These are phyloP conservation scores for Coemansia javaensis DNA, from an alignment of 192 early-diverging fungal genomes.

Conservation along the genomic window DNA sequence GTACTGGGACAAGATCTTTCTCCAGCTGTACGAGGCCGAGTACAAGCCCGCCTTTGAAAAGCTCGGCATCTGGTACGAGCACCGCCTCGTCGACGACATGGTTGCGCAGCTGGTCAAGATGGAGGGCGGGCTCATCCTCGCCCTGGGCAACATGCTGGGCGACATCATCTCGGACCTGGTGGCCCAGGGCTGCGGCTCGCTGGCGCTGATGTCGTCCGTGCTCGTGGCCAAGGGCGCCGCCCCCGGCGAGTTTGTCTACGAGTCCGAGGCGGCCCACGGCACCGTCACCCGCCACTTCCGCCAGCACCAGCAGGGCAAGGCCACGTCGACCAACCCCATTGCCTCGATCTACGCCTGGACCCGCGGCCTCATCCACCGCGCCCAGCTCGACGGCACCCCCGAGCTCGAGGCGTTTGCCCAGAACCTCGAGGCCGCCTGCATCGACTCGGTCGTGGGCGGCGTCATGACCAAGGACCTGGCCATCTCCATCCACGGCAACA, in stretches of 20 bases:
- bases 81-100: slow-evolving; percentile 98
- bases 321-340: slow-evolving; percentile 95
- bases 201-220: slow-evolving; percentile 96
- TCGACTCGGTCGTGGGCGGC: slow-evolving; percentile 77
- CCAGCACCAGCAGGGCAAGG: slow-evolving; percentile 92
- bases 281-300: slow-evolving; percentile 93
- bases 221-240: slow-evolving; percentile 88
- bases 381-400: slow-evolving; percentile 82
- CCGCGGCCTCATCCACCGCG: slow-evolving; percentile 89
- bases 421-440: slow-evolving; percentile 81
- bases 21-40: slow-evolving; percentile 77
- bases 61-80: slow-evolving; percentile 94
- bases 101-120: slow-evolving; percentile 97
- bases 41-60: slow-evolving; percentile 80
- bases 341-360: slow-evolving; percentile 96
- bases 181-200: slow-evolving; percentile 93
- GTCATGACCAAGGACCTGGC: slow-evolving; percentile 99
- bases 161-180: slow-evolving; percentile 95
- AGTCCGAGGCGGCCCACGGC: slow-evolving; percentile 97
- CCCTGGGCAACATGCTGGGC: slow-evolving; percentile 93
- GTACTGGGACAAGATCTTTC: slow-evolving; percentile 97
- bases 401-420: slow-evolving; percentile 68
- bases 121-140: slow-evolving; percentile 88
- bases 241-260: slow-evolving; percentile 65
- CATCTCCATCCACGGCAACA: slow-evolving; percentile 82